These are phyloP conservation scores for Aspergillus calidoustus DNA, from an alignment of 2,329 filamentous ascomycete species.

Conservation along the genomic window DNA sequence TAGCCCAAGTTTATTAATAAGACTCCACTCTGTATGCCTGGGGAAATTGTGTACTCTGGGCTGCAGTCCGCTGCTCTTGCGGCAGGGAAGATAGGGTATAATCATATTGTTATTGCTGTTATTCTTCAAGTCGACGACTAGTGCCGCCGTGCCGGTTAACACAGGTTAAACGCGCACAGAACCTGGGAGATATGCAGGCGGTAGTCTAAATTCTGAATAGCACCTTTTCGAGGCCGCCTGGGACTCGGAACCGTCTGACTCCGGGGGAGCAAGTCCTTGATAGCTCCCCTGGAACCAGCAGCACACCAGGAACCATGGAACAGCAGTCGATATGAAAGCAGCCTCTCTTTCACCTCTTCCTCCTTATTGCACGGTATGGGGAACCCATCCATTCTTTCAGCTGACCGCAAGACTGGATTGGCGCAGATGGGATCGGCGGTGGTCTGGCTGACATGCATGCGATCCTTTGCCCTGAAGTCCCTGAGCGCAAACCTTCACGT, in stretches of 20 bases:
- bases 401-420: constrained; percentile 11
- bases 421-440: constrained; percentile 17
- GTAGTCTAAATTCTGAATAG: background rate
- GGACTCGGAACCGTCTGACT: background rate
- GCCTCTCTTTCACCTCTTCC: background rate
- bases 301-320: background rate
- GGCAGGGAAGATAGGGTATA: background rate
- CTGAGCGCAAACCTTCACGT: constrained; percentile 12
- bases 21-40: constrained; percentile 5
- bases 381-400: constrained; percentile 2
- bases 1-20: constrained; percentile 9
- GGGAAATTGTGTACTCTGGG: constrained; percentile 6
- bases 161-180: constrained; percentile 4
- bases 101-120: constrained; percentile 1
- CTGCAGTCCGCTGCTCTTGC: background rate
- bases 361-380: background rate
- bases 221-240: background rate
- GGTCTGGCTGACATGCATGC: constrained; percentile 21
- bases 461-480: constrained; percentile 17
- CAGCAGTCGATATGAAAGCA: constrained; percentile 11
- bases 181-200: background rate
- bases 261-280: background rate
- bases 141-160: constrained; percentile 5
- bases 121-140: background rate
- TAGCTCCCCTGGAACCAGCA: background rate